phyloP scores from a whole-genome alignment of 2,329 filamentous ascomycete genomes.

The Verticillium tricorpus region DNA sequence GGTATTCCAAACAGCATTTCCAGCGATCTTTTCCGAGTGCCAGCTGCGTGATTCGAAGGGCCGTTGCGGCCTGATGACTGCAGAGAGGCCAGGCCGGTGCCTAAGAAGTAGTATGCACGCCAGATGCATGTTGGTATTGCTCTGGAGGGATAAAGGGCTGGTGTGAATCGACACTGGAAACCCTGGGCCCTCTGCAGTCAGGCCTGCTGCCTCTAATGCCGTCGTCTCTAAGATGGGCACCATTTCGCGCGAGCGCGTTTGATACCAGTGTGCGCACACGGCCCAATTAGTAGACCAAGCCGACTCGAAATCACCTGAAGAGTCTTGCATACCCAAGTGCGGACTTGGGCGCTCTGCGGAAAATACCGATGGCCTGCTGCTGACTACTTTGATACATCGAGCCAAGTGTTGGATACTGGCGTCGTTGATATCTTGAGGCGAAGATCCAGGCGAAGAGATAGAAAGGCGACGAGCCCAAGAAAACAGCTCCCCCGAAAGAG shows the following conservation, averaged over 20 bases:
- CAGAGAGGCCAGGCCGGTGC: background rate
- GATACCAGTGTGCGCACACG: background rate
- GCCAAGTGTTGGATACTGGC: background rate
- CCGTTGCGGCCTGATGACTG: background rate
- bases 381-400: background rate
- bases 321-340: background rate
- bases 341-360: background rate
- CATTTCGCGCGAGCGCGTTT: background rate
- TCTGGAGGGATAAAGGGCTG: background rate
- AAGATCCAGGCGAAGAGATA: background rate
- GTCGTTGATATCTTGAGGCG: background rate
- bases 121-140: background rate
- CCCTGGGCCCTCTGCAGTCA: background rate
- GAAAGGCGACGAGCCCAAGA: background rate
- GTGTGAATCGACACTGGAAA: background rate
- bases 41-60: conserved; percentile 15
- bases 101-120: background rate
- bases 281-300: background rate
- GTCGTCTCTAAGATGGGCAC: background rate
- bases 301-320: background rate
- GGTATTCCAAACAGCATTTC: conserved; percentile 20
- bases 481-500: background rate
- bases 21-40: conserved; percentile 25
- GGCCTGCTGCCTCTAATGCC: background rate
- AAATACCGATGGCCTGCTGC: background rate